phyloP scores from a whole-genome alignment of 2,329 filamentous ascomycete genomes.

The Fusarium sp. region DNA sequence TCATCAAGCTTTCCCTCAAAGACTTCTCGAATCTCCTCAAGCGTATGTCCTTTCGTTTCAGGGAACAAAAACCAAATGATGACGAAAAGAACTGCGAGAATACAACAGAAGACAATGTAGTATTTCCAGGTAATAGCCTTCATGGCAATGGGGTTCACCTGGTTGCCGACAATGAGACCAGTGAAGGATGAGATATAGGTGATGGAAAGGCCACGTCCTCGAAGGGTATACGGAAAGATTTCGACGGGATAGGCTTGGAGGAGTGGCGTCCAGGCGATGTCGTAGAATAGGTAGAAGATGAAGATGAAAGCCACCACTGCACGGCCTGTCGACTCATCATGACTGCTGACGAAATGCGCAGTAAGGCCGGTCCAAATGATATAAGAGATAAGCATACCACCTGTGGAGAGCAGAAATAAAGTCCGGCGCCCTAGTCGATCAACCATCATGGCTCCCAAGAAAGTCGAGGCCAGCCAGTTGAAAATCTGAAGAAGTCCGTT shows the following conservation, averaged over 20 bases:
- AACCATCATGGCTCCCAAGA: slow-evolving; percentile 52
- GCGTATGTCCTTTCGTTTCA: slow-evolving; percentile 45
- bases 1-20: slow-evolving; percentile 40
- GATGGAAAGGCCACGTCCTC: slow-evolving; percentile 30
- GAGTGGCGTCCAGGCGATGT: slow-evolving; percentile 49
- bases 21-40: slow-evolving; percentile 46
- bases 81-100: slow-evolving; percentile 46
- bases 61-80: slow-evolving; percentile 53
- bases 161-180: slow-evolving; percentile 49
- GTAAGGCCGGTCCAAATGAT: slow-evolving; percentile 48
- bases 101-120: slow-evolving; percentile 53
- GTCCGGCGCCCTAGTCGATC: slow-evolving; percentile 53
- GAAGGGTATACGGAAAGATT: slow-evolving; percentile 40
- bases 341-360: slow-evolving; percentile 23
- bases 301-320: slow-evolving; percentile 52
- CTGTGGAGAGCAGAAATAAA: slow-evolving; percentile 51
- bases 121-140: slow-evolving; percentile 52
- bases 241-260: slow-evolving; percentile 45
- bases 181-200: slow-evolving; percentile 33
- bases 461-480: slow-evolving; percentile 51
- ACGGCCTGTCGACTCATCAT: slow-evolving; percentile 33
- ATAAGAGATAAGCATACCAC: slow-evolving; percentile 50
- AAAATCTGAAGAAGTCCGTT: slow-evolving; percentile 48
- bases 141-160: slow-evolving; percentile 54
- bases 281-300: slow-evolving; percentile 52